Conservation (phyloP, 176 grass and related monocot genomes). For the Eleusine coracana region DNA sequence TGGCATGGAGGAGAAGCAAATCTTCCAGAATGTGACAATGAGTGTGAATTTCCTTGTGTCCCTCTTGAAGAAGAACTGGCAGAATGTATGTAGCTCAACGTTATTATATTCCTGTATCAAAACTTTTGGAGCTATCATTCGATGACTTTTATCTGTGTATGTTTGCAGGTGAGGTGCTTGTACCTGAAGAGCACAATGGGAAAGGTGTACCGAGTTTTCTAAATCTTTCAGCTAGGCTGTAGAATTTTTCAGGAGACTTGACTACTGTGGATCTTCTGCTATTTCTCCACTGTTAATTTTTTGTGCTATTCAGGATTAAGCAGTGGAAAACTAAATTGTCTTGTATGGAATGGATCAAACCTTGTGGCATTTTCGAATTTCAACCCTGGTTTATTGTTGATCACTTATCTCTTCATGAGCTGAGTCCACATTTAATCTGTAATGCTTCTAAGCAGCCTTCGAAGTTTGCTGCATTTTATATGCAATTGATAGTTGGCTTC, state of each 20-base stretch:
- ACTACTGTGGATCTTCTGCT: not conserved
- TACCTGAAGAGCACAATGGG: conserved; percentile 97
- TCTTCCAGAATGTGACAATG: conserved; percentile 79
- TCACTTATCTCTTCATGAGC: not conserved
- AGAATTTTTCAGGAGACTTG: conserved; percentile 3
- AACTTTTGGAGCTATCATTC: not conserved
- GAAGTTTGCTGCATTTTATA: too few relatives aligned
- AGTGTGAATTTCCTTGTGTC: conserved; percentile 90
- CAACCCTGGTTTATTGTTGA: not conserved
- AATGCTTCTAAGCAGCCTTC: not conserved
- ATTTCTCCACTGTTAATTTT: conserved; percentile 15
- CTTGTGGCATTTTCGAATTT: not conserved
- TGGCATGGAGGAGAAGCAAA: conserved; percentile 88
- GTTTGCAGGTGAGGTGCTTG: conserved; percentile 73
- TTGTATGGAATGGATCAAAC: not conserved
- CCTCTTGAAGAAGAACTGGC: conserved; percentile 90
- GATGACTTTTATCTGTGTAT: not conserved
- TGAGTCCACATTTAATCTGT: not conserved
- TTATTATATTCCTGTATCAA: not conserved
- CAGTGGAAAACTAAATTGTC: not conserved
- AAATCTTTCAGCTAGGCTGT: conserved; percentile 23
- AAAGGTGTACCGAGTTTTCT: conserved; percentile 63
- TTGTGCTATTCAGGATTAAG: conserved; percentile 14
- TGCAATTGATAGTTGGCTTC: not conserved
- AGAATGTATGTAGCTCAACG: conserved; percentile 53